phyloP scores from a whole-genome alignment of 139 green algal species.

The Yamagishiella unicocca region DNA sequence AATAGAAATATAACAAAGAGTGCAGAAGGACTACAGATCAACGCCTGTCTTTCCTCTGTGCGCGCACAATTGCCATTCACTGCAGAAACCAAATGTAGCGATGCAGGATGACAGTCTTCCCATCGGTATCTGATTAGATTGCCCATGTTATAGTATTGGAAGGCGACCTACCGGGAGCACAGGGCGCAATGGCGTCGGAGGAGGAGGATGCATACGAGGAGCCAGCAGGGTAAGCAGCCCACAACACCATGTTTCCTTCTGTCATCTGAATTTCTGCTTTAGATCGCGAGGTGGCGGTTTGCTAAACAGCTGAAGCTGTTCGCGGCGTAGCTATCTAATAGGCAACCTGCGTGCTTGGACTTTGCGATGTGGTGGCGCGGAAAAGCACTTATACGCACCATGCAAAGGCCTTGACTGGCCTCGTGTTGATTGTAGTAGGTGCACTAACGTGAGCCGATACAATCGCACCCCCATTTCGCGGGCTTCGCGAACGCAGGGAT shows the following conservation, averaged over 20 bases:
- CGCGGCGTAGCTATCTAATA: not conserved
- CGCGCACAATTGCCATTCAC: not conserved
- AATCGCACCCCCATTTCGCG: conserved; percentile 1
- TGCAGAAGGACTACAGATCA: not conserved
- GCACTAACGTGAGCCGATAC: not conserved
- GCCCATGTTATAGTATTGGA: not conserved
- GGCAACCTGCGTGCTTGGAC: not conserved
- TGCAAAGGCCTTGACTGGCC: not conserved
- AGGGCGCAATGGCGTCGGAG: conserved; percentile 9
- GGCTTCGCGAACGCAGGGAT: conserved; percentile 5
- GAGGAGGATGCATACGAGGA: conserved; percentile 3
- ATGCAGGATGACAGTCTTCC: not conserved
- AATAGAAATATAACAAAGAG: not conserved
- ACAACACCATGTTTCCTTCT: no score
- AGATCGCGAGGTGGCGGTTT: not conserved
- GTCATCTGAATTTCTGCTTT: not conserved
- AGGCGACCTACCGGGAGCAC: not conserved
- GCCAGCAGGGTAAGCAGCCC: conserved; percentile 5
- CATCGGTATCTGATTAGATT: not conserved
- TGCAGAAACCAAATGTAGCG: conserved; percentile 1
- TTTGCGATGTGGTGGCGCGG: no score
- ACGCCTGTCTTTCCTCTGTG: not conserved
- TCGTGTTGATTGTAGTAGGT: not conserved
- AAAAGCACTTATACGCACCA: no score
- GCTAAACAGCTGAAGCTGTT: not conserved